Base-by-base conservation (phyloP, 129 eudicot species). In the Logfia minima region DNA sequence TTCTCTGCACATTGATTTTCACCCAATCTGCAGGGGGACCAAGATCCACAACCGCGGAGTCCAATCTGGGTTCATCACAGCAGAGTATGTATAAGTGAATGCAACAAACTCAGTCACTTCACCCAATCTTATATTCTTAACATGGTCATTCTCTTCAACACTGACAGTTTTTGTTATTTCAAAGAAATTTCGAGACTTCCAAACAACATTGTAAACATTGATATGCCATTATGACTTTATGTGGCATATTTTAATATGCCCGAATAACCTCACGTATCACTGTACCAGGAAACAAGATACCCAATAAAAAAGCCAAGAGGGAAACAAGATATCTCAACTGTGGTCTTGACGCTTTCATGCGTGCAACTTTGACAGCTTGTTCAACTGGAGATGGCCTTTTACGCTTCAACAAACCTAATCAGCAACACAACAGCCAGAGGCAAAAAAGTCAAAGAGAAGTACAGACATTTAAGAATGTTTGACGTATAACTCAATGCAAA, bases 21-120 rank as follows among this genome's bases (percentile, higher is more conserved):
- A 93, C 97, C 97, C 97, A 93, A 74, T 93, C 98, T 75, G 97
- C 96, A 79, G 98, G 92, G 55, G 90, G 85, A 31, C 98, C 98
- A 81, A 88, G 63, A 77, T 93, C 98, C 66, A 87, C 88, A 29
- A 90, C 96, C 82, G 78, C 79, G 4, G 84, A 71, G 23, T 89
- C 96, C 80, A 84, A 51, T 52, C 98, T 93, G 87, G 68, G 35
- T 55, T 67, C 58, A 69, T 26, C 11, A 48, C 22, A 59, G 48
- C 73, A 48, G 55, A 48, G 55, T 48, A 32, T 58, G 75, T 37
- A 74, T 71, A 67, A 26, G 51, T 70, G 26, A 17, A 45, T 28
- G 64, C 31, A 70, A 39, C 55, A 48, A 48, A 48, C 13, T 18
- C 18, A 48, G 55, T 48, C 55, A 48, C 18, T 45, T 59, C 21